phyloP scores from a whole-genome alignment of 2,329 filamentous ascomycete genomes.

The Neofusicoccum parvum region DNA sequence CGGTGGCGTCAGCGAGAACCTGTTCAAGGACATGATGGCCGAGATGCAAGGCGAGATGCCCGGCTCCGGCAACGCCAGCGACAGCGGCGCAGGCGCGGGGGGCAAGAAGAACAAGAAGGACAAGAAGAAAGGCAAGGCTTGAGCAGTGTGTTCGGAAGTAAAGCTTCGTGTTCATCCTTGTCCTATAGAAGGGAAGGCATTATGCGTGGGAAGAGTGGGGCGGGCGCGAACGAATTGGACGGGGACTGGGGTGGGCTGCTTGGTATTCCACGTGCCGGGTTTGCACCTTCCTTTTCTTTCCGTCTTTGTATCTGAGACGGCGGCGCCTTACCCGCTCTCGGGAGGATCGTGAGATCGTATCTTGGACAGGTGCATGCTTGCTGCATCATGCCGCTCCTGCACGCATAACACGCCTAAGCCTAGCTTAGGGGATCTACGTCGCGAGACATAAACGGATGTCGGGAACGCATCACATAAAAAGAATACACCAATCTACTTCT shows the following conservation, averaged over 20 bases:
- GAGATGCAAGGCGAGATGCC: slow-evolving; percentile 68
- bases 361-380: not conserved
- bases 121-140: slow-evolving; percentile 36
- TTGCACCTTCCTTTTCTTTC: no score
- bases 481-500: not conserved
- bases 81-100: slow-evolving; percentile 25
- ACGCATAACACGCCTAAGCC: not conserved
- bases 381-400: not conserved
- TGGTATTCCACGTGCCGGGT: no score
- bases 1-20: slow-evolving; percentile 90
- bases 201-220: no score
- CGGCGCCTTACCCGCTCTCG: no score
- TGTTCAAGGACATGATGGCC: slow-evolving; percentile 95
- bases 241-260: no score
- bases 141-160: not conserved
- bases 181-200: no score
- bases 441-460: slow-evolving; percentile 11
- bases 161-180: no score
- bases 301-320: no score
- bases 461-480: slow-evolving; percentile 13
- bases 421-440: not conserved
- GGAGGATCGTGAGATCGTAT: not conserved
- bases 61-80: slow-evolving; percentile 30
- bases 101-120: slow-evolving; percentile 39
- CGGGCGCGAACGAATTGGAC: no score